Percentiles rank a stretch among this genome's conserved stretches.
These are phyloP conservation scores for Cicer chorassanicum DNA, from an alignment of 306 rosid genomes.

Conservation along the genomic window DNA sequence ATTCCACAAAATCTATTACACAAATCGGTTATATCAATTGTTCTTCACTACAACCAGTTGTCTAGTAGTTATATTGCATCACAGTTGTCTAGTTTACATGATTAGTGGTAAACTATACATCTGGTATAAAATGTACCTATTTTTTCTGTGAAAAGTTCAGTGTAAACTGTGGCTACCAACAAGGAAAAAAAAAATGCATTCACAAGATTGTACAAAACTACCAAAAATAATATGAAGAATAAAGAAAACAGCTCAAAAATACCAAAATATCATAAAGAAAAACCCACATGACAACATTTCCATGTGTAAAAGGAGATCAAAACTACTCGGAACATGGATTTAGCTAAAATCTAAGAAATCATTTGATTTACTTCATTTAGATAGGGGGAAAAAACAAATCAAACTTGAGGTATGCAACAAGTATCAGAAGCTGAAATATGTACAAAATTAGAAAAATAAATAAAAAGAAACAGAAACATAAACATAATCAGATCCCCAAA, in stretches of 20 bases:
- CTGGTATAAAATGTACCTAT: not conserved
- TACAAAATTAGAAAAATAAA: conserved; percentile 4
- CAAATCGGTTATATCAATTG: not conserved
- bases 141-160: not conserved
- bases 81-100: not conserved
- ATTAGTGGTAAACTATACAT: not conserved
- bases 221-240: not conserved
- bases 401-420: not conserved
- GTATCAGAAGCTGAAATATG: conserved; percentile 23
- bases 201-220: not conserved
- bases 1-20: conserved; percentile 6
- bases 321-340: conserved; percentile 7
- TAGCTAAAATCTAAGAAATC: conserved; percentile 13
- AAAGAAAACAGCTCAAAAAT: not conserved
- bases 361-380: not conserved
- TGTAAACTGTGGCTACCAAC: not conserved
- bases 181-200: not conserved
- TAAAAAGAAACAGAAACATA: not conserved
- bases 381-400: not conserved
- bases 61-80: conserved; percentile 9
- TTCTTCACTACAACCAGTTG: conserved; percentile 5
- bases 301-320: conserved; percentile 14
- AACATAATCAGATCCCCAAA: conserved; percentile 15
- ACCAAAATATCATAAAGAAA: conserved; percentile 18
- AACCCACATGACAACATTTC: conserved; percentile 8